These are phyloP conservation scores for Alternaria sp. DNA, from an alignment of 2,329 filamentous ascomycete species.

Conservation along the genomic window DNA sequence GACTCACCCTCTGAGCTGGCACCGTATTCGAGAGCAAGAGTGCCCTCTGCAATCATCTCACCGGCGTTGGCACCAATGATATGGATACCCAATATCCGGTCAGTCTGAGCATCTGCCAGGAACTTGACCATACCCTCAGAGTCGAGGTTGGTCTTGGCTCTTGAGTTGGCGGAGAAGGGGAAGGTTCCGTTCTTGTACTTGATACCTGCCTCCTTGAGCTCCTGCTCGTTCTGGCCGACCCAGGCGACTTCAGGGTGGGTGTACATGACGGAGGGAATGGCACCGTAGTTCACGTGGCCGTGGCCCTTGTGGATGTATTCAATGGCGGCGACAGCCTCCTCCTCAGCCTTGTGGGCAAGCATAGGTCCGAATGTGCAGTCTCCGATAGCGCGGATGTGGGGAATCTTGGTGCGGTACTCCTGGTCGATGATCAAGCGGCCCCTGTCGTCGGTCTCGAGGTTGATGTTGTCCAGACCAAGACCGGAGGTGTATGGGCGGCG, in stretches of 20 bases:
- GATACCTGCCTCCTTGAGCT: conserved; percentile 86
- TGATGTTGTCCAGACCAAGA: conserved; percentile 92
- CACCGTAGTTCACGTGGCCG: conserved; percentile 98
- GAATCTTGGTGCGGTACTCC: conserved; percentile 97
- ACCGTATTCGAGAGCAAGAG: conserved; percentile 93
- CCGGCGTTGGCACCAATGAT: conserved; percentile 95
- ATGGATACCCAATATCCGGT: conserved; percentile 92
- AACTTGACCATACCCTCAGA: conserved; percentile 97
- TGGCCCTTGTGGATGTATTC: conserved; percentile 98
- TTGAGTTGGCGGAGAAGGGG: conserved; percentile 97
- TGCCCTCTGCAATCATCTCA: conserved; percentile 99
- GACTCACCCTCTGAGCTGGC: conserved; percentile 89
- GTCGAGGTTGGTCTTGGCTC: conserved; percentile 98
- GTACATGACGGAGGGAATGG: conserved; percentile 99
- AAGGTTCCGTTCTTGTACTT: conserved; percentile 94
- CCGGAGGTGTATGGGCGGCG: conserved; percentile 92
- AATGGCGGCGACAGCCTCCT: conserved; percentile 92
- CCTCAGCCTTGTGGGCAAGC: conserved; percentile 99
- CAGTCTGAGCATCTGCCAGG: conserved; percentile 93
- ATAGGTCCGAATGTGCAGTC: conserved; percentile 98
- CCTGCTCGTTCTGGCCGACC: conserved; percentile 97
- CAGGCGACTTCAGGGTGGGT: conserved; percentile 98
- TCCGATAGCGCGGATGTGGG: conserved; percentile 95
- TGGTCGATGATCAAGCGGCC: conserved; percentile 97
- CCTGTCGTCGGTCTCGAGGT: conserved; percentile 88